A percentile compares a stretch with the other conserved stretches of the same genome.
Conservation (phyloP, 805 yeast genomes). For the Phaffomyces opuntiae region DNA sequence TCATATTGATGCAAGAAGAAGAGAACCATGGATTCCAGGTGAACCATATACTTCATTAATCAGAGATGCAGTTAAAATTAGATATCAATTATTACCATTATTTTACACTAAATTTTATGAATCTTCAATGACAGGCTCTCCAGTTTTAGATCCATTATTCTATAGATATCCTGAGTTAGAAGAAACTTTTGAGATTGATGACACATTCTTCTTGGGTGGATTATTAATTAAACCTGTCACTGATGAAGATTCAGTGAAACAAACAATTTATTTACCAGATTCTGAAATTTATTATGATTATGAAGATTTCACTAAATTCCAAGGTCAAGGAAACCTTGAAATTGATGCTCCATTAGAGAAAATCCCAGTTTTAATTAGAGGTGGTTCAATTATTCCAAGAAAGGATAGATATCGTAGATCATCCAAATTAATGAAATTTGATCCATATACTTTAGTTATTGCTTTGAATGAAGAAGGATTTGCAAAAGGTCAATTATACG, state of each 20-base stretch:
- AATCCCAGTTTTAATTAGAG: constrained; percentile 66
- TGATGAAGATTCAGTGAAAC: constrained; percentile 37
- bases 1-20: constrained; percentile 84
- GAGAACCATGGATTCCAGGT: constrained; percentile 87
- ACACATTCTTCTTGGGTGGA: constrained; percentile 80
- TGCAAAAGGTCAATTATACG: constrained; percentile 56
- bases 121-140: constrained; percentile 53
- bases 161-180: constrained; percentile 45
- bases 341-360: constrained; percentile 44
- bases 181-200: constrained; percentile 56
- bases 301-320: constrained; percentile 26
- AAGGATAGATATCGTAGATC: constrained; percentile 78
- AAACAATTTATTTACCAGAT: constrained; percentile 34
- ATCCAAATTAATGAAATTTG: constrained; percentile 62
- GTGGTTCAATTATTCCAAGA: constrained; percentile 68
- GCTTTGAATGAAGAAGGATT: constrained; percentile 43
- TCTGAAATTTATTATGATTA: constrained; percentile 51
- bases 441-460: constrained; percentile 72
- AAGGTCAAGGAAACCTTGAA: constrained; percentile 33
- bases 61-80: constrained; percentile 59
- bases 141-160: constrained; percentile 65
- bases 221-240: constrained; percentile 78
- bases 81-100: constrained; percentile 74
- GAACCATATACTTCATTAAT: constrained; percentile 65
- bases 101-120: constrained; percentile 74